Evolutionary conservation across 192 early-diverging fungal genomes (phyloP), one percentile per base, ranked within the genome.

Genomic region (Rhizoclosmatium sp.): DNA sequence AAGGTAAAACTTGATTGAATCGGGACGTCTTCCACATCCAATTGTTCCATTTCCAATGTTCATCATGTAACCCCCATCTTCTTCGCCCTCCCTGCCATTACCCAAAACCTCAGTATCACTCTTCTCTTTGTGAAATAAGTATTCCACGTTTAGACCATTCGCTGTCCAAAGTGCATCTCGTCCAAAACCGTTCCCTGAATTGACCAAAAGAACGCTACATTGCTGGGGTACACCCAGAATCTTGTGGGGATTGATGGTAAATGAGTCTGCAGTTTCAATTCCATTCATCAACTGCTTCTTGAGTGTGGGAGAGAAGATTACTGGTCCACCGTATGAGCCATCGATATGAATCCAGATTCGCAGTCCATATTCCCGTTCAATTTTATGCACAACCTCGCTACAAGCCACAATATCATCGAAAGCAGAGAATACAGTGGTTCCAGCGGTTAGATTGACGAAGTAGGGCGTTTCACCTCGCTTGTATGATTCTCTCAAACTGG

Each of bases 171-270:
- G 87, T 76, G 10, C 78, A 12, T 51, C 40, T n/a, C 54, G 10
- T 21, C 66, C 66, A 46, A 47, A 69, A 19, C 71, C 68, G 0
- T 86, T 82, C 62, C 90, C 84, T 5, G 70, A 58, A 19, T 84
- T 83, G 12, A 93, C 85, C 14, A 94, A 68, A 44, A 95, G 78
- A 45, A 92, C 86, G 23, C 93, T 93, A 80, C 94, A 95, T 81
- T 95, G 93, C 47, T 93, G 76, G 1, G 94, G 92, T 31, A 92
- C 87, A 41, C 93, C 93, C 45, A 95, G 81, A 75, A 95, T 85
- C 80, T 95, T 95, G 85, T 95, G 94, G 12, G 94, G 94, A 65
- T 93, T 94, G 51, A 95, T 23, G 1, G 91, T 91, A 46, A 95
- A 83, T 41, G 93, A 91, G 71, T 95, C 87, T 5, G 85, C 84